phyloP scores from a whole-genome alignment of 1,139 yeast species.

The Meyerozyma carpophila region DNA sequence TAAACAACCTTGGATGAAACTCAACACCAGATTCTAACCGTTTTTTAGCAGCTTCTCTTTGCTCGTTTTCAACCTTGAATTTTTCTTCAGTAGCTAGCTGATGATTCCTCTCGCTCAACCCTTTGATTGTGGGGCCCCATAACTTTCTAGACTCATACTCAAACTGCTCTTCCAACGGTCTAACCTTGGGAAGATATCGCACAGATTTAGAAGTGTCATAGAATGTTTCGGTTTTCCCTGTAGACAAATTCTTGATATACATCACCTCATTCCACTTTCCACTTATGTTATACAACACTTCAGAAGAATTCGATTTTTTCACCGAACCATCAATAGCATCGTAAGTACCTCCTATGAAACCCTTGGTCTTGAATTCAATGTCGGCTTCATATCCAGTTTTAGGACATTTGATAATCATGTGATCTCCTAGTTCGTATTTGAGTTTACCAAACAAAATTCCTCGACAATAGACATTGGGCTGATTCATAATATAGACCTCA shows the following conservation, averaged over 20 bases:
- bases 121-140: constrained; percentile 80
- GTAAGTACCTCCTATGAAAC: constrained; percentile 87
- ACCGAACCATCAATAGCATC: constrained; percentile 81
- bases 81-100: constrained; percentile 82
- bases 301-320: constrained; percentile 46
- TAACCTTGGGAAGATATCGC: constrained; percentile 50
- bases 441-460: constrained; percentile 88
- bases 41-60: constrained; percentile 66
- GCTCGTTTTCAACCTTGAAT: constrained; percentile 76
- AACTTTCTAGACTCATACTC: constrained; percentile 73
- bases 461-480: constrained; percentile 94
- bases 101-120: constrained; percentile 73
- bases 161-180: constrained; percentile 76
- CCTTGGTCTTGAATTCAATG: constrained; percentile 92
- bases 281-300: constrained; percentile 56
- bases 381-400: constrained; percentile 61
- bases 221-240: constrained; percentile 46
- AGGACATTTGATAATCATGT: constrained; percentile 67
- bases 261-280: constrained; percentile 95
- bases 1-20: constrained; percentile 74
- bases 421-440: constrained; percentile 90
- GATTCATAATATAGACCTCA: constrained; percentile 65
- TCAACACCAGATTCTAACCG: constrained; percentile 75
- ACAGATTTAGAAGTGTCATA: constrained; percentile 47
- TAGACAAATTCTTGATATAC: constrained; percentile 52